Conservation (phyloP, 148 eudicot species). For the Pouteria glomerata region DNA sequence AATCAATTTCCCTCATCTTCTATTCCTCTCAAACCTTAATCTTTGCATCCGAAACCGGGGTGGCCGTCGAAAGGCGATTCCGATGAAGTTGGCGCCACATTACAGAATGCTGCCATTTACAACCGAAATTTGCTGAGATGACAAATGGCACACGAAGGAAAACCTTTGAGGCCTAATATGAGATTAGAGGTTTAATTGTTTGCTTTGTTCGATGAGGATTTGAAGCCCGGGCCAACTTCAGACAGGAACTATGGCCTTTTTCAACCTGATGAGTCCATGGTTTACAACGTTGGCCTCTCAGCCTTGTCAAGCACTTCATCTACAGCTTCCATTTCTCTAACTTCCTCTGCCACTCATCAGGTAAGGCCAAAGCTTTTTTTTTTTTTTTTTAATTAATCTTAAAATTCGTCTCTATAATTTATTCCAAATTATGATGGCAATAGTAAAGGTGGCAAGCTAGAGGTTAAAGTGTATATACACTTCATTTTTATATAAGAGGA, state of each 20-base stretch:
- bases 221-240: conserved; percentile 83
- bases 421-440: neutral
- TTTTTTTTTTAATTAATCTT: neutral
- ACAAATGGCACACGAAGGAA: conserved; percentile 57
- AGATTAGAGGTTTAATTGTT: conserved; percentile 65
- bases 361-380: conserved; percentile 17
- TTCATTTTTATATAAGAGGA: neutral
- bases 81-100: conserved; percentile 51
- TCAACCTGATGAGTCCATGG: conserved; percentile 65
- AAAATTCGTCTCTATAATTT: neutral
- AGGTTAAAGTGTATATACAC: neutral
- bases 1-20: too few relatives aligned
- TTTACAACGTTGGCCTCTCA: conserved; percentile 62
- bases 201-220: conserved; percentile 73
- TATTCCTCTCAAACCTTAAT: too few relatives aligned
- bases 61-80: conserved; percentile 84
- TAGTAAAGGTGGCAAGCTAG: neutral
- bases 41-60: conserved; percentile 87
- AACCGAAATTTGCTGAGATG: conserved; percentile 60
- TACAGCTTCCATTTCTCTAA: conserved; percentile 47
- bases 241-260: conserved; percentile 79
- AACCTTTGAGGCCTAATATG: conserved; percentile 57
- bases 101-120: conserved; percentile 59
- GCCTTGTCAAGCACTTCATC: conserved; percentile 30
- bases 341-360: conserved; percentile 52